Evolutionary conservation across 2,329 filamentous ascomycete genomes (phyloP).

Genomic region (Pyrenochaeta sp.): DNA sequence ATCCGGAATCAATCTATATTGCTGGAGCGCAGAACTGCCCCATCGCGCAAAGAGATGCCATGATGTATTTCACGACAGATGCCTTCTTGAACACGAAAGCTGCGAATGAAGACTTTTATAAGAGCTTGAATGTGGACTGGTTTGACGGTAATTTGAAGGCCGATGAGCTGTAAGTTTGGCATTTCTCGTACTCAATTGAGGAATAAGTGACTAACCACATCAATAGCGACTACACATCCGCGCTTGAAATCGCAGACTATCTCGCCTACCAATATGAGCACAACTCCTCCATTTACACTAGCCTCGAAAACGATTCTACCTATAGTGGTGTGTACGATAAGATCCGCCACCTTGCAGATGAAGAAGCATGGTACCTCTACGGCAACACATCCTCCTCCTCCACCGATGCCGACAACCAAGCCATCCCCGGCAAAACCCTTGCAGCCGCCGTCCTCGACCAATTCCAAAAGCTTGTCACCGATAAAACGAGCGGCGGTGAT

Average conservation of each 20-base stretch:
- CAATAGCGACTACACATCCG: slow-evolving; percentile 60
- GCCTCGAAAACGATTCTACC: slow-evolving; percentile 41
- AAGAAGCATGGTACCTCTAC: slow-evolving; percentile 54
- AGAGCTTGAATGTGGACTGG: slow-evolving; percentile 53
- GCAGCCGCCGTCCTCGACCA: slow-evolving; percentile 35
- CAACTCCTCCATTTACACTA: slow-evolving; percentile 54
- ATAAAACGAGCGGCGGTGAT: slow-evolving; percentile 14
- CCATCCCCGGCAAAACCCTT: slow-evolving; percentile 43
- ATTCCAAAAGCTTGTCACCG: slow-evolving; percentile 30
- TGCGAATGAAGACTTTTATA: slow-evolving; percentile 56
- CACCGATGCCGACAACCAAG: slow-evolving; percentile 28
- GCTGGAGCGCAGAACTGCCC: slow-evolving; percentile 59
- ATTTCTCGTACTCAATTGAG: not conserved
- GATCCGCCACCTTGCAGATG: slow-evolving; percentile 57
- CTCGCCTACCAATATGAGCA: slow-evolving; percentile 63
- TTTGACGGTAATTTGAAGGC: slow-evolving; percentile 54
- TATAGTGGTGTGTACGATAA: slow-evolving; percentile 33
- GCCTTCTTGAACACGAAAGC: slow-evolving; percentile 52
- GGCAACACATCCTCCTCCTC: slow-evolving; percentile 53
- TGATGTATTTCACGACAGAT: slow-evolving; percentile 53
- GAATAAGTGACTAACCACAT: slow-evolving; percentile 1
- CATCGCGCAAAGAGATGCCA: slow-evolving; percentile 45
- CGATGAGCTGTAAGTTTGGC: slow-evolving; percentile 34
- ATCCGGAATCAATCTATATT: slow-evolving; percentile 62
- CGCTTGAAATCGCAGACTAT: slow-evolving; percentile 64